Percentiles rank a stretch among this genome's conserved stretches.
These are phyloP conservation scores for Striga asiatica DNA, from an alignment of 257 asterid species.

Conservation along the genomic window DNA sequence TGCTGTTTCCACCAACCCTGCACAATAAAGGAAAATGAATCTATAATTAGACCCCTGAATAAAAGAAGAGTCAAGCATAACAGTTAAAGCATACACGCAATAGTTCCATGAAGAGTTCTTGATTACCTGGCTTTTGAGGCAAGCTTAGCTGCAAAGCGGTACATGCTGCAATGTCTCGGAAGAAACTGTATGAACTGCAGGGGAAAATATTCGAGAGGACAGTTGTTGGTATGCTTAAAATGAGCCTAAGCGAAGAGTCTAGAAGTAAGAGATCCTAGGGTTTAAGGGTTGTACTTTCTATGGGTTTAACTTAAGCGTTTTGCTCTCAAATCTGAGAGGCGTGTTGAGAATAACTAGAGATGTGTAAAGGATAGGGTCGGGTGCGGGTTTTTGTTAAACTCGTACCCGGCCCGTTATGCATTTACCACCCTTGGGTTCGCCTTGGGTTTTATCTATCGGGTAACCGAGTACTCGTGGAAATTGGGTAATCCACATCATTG, in stretches of 20 bases:
- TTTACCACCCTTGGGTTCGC: no score
- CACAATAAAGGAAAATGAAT: conserved; percentile 13
- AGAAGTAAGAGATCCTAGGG: conserved; percentile 43
- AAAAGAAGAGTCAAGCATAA: background rate
- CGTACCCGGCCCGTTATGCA: no score
- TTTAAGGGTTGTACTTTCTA: conserved; percentile 30
- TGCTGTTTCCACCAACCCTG: conserved; percentile 53
- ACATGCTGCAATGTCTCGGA: conserved; percentile 36
- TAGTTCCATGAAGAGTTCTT: background rate
- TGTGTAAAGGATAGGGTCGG: no score
- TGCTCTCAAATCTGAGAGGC: no score
- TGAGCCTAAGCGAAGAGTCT: conserved; percentile 44
- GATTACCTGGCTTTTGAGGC: conserved; percentile 59
- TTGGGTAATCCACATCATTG: no score
- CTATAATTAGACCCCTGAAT: conserved; percentile 3
- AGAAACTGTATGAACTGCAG: conserved; percentile 1
- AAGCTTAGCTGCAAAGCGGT: conserved; percentile 76
- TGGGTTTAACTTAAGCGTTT: conserved; percentile 25
- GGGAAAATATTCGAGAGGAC: no score
- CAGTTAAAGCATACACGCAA: background rate
- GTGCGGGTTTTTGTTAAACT: no score
- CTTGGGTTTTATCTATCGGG: no score
- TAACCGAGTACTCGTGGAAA: no score
- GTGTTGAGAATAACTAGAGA: no score
- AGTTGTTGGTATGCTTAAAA: conserved; percentile 14